Evolutionary conservation across 2,329 filamentous ascomycete species (phyloP).

Genomic region (Penicillium hordei): DNA sequence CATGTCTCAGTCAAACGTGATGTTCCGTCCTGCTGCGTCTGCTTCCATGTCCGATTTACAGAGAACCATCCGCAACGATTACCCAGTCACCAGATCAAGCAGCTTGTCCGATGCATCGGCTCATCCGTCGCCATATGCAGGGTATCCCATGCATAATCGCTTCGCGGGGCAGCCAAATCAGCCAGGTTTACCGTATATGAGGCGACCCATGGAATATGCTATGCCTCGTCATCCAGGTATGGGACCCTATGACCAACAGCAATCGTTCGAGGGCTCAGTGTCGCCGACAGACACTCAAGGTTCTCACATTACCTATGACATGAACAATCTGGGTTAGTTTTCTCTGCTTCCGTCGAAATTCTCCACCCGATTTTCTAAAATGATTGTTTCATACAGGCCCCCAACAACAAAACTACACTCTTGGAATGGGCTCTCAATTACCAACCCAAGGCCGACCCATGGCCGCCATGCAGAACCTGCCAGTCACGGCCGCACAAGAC

Average conservation of each 20-base stretch:
- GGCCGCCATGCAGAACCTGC: slow-evolving; percentile 31
- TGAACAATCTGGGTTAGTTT: slow-evolving; percentile 31
- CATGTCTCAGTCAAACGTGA: slow-evolving; percentile 27
- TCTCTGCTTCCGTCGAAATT: not conserved
- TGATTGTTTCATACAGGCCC: slow-evolving; percentile 21
- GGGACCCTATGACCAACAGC: slow-evolving; percentile 32
- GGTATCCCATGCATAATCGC: slow-evolving; percentile 30
- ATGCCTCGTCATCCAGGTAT: slow-evolving; percentile 28
- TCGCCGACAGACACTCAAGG: slow-evolving; percentile 35
- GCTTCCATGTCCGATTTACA: slow-evolving; percentile 32
- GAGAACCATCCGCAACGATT: slow-evolving; percentile 29
- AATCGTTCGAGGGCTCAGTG: slow-evolving; percentile 34
- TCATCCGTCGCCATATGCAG: slow-evolving; percentile 26
- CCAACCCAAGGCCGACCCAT: slow-evolving; percentile 30
- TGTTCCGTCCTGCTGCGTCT: slow-evolving; percentile 27
- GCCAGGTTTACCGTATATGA: slow-evolving; percentile 28
- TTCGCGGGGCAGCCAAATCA: slow-evolving; percentile 30
- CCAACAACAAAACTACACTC: slow-evolving; percentile 31
- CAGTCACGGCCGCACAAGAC: slow-evolving; percentile 36
- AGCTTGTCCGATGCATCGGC: slow-evolving; percentile 37
- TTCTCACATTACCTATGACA: slow-evolving; percentile 28
- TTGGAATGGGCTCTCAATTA: slow-evolving; percentile 31
- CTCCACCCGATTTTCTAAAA: slow-evolving; percentile 11
- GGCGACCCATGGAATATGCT: slow-evolving; percentile 33
- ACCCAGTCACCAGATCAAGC: slow-evolving; percentile 35